Base-by-base conservation (phyloP, 768 basidiomycete species). In the Suillus americanus region DNA sequence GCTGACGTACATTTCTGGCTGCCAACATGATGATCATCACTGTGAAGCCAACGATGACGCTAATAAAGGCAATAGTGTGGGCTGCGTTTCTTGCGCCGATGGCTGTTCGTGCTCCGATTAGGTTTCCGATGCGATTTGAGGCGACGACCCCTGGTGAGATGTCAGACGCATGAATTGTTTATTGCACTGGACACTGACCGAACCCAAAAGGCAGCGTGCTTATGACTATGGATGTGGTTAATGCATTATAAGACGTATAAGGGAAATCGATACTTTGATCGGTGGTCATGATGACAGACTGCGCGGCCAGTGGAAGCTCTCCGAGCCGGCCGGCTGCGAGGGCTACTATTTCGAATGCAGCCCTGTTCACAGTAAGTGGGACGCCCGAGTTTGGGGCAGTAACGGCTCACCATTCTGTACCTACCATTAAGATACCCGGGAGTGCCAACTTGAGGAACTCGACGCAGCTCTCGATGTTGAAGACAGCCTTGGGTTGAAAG, bases 321-420 rank as follows among this genome's bases (percentile, higher is more conserved):
- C 90, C 91, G 4, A 93, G 79, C 23, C 85, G 81, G 5, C 90
- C 91, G 3, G 91, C 91, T 20, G 89, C 88, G 28, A 93, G 78
- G 5, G 91, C 89, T 13, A 92, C 91, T 45, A 92, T 90, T 71
- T 93, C 91, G 67, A 92, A 93, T 0, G 90, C 89, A 51, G 88
- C 88, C 90, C 90, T 91, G 46, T 64, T 51, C 37, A 54, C 65
- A 50, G 50, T 64, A n/a, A 38, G 41, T 55, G 9, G n/a, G 4
- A n/a, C 30, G 30, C 13, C 41, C 14, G 40, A 16, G 56, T 4
- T 14, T 2, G 23, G 18, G 40, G 37, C 35, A 30, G 62, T 40
- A 45, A 45, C 30, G 45, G 38, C 81, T 62, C 70, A 90, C 90
- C 90, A 93, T 79, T 93, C 91, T 4, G 90, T 90, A 25, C 88